Percentiles rank a stretch among this genome's conserved stretches.
Conservation (phyloP, 768 basidiomycete genomes). For the Crepidotus variabilis region DNA sequence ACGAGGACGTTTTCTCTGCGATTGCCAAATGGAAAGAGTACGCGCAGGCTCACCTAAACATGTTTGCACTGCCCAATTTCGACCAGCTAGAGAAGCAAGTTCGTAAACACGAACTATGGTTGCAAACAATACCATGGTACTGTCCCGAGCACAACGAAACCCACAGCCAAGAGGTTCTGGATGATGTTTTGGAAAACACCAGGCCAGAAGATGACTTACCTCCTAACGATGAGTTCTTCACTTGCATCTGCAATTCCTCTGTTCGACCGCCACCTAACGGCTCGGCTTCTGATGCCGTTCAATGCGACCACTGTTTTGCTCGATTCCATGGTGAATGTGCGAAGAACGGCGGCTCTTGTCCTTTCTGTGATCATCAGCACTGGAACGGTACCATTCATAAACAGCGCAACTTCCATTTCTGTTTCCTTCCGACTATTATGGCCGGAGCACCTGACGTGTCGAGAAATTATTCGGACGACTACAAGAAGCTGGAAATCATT, state of each 20-base stretch:
- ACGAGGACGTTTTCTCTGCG: conserved; percentile 66
- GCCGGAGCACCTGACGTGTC: conserved; percentile 74
- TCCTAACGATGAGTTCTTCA: conserved; percentile 77
- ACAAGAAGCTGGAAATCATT: conserved; percentile 76
- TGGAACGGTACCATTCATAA: conserved; percentile 87
- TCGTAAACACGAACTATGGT: conserved; percentile 63
- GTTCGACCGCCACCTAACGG: conserved; percentile 81
- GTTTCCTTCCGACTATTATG: conserved; percentile 69
- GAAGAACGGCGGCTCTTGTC: conserved; percentile 85
- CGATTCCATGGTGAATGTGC: conserved; percentile 85
- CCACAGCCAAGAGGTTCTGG: conserved; percentile 61
- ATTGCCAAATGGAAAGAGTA: conserved; percentile 75
- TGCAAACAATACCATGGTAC: conserved; percentile 77
- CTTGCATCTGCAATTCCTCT: conserved; percentile 75
- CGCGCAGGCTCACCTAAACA: conserved; percentile 63
- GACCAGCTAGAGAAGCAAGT: conserved; percentile 71
- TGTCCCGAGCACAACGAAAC: conserved; percentile 61
- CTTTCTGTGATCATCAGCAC: conserved; percentile 88
- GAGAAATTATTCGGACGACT: conserved; percentile 74
- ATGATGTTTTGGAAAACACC: conserved; percentile 74
- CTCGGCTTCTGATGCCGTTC: conserved; percentile 75
- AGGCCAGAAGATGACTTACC: conserved; percentile 76
- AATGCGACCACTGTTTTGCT: conserved; percentile 87
- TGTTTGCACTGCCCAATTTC: conserved; percentile 71
- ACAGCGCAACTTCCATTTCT: conserved; percentile 81